Conservation (phyloP, 2,329 filamentous ascomycete genomes). For the Fusarium sp. region DNA sequence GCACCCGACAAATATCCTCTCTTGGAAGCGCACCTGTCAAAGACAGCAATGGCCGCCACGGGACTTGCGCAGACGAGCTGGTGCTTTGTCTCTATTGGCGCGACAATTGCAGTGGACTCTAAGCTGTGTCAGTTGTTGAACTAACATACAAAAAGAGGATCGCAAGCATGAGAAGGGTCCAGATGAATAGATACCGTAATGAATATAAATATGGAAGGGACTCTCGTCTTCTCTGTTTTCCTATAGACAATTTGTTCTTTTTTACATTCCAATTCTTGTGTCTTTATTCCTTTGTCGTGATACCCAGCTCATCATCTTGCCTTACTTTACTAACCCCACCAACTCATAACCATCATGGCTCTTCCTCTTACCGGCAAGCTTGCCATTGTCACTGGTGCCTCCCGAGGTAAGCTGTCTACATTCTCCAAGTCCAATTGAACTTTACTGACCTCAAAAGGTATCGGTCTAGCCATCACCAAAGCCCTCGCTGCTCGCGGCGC, state of each 20-base stretch:
- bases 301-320: slow-evolving; percentile 4
- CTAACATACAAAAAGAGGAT: slow-evolving; percentile 16
- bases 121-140: slow-evolving; percentile 4
- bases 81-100: slow-evolving; percentile 39
- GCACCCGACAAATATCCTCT: slow-evolving; percentile 29
- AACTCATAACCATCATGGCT: slow-evolving; percentile 49
- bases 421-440: neutral
- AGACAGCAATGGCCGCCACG: slow-evolving; percentile 36
- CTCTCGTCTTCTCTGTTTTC: neutral
- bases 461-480: slow-evolving; percentile 44
- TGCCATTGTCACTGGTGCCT: slow-evolving; percentile 82
- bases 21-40: slow-evolving; percentile 46
- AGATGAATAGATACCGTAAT: neutral
- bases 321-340: neutral
- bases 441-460: slow-evolving; percentile 35
- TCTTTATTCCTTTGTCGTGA: slow-evolving; percentile 7
- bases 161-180: slow-evolving; percentile 9
- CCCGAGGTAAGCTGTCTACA: slow-evolving; percentile 68
- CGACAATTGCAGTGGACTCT: slow-evolving; percentile 36
- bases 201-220: slow-evolving; percentile 20
- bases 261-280: neutral
- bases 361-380: slow-evolving; percentile 76
- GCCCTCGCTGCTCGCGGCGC: slow-evolving; percentile 46
- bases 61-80: slow-evolving; percentile 15
- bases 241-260: neutral